Evolutionary conservation across 805 yeast genomes (phyloP), one percentile per base, ranked within the genome.

Genomic region (Ogataea saltuana): DNA sequence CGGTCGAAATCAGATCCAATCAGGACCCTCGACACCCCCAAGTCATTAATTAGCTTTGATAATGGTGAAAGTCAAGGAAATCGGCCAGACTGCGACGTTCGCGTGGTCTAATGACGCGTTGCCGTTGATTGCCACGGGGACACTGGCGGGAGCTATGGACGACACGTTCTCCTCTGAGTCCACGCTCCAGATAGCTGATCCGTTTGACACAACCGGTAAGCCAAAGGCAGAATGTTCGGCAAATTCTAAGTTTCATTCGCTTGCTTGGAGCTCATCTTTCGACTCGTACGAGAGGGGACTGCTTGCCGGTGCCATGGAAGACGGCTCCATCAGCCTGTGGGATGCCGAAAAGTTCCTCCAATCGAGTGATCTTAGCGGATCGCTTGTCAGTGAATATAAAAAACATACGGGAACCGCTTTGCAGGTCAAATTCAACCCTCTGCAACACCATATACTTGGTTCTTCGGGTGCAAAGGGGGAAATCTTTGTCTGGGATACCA

Each of bases 121-220:
- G 48, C 97, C 97, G 13, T 66, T 78, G 41, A 62, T 93, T 52
- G 97, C 89, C 17, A 80, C 96, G 1, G 99, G 97, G 17, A 85
- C 97, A 0, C 85, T 88, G n/a, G 90, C 98, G 0, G 98, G 98
- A 6, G 95, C 97, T 11, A 85, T 93, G 55, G 97, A 88, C 61
- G 86, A 85, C 32, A 81, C 84, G 60, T 90, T 90, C 65, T 81
- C 90, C 30, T 80, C 93, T 16, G 74, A 81, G 21, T 81, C 97
- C 2, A 66, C 76, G n/a, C 68, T 93, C 45, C 90, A 88, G 56
- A 71, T 93, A 47, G 85, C 95, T 86, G 81, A 85, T 48, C 74
- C 86, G 8, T 72, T 82, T 44, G 60, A 69, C 33, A 25, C 19
- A 5, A 49, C 71, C 7, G 66, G 60, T 29, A 58, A 66, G 15